Percentiles rank a stretch among this genome's conserved stretches.
Evolutionary conservation across 805 yeast genomes (phyloP).

Genomic region (Ogataea pini): DNA sequence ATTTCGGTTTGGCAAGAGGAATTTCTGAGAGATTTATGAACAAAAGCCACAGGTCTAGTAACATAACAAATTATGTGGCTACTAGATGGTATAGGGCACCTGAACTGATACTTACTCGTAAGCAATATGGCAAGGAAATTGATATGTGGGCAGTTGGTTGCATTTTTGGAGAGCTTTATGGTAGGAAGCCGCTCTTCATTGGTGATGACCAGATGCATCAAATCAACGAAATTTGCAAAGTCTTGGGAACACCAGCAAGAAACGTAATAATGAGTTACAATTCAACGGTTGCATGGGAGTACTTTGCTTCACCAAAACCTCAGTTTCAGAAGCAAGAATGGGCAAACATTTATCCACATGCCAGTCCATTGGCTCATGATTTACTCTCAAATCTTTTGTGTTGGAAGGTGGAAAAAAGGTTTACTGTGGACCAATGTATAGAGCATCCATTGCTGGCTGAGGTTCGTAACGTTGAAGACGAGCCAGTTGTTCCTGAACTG

Average conservation of each 20-base stretch:
- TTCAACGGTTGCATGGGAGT: constrained; percentile 47
- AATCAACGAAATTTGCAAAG: constrained; percentile 61
- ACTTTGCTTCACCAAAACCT: constrained; percentile 45
- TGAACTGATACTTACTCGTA: constrained; percentile 68
- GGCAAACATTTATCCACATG: constrained; percentile 62
- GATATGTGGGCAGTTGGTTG: constrained; percentile 97
- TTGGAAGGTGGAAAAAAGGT: constrained; percentile 64
- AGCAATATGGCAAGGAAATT: constrained; percentile 62
- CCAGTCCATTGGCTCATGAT: constrained; percentile 50
- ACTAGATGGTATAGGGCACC: constrained; percentile 97
- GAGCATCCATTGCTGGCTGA: constrained; percentile 53
- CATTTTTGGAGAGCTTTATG: constrained; percentile 80
- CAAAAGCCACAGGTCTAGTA: constrained; percentile 37
- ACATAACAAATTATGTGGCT: constrained; percentile 84
- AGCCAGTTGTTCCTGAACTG: constrained; percentile 48
- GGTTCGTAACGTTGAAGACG: constrained; percentile 58
- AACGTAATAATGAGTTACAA: constrained; percentile 46
- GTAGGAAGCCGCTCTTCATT: constrained; percentile 75
- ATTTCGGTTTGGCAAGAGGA: constrained; percentile 91
- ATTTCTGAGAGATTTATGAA: constrained; percentile 39
- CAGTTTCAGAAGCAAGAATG: constrained; percentile 47
- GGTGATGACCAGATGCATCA: constrained; percentile 77
- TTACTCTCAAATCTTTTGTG: constrained; percentile 55
- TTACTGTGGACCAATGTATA: constrained; percentile 56
- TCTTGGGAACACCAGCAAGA: constrained; percentile 70